phyloP scores from a whole-genome alignment of 2,329 filamentous ascomycete species.

The Epichloe uncinata region DNA sequence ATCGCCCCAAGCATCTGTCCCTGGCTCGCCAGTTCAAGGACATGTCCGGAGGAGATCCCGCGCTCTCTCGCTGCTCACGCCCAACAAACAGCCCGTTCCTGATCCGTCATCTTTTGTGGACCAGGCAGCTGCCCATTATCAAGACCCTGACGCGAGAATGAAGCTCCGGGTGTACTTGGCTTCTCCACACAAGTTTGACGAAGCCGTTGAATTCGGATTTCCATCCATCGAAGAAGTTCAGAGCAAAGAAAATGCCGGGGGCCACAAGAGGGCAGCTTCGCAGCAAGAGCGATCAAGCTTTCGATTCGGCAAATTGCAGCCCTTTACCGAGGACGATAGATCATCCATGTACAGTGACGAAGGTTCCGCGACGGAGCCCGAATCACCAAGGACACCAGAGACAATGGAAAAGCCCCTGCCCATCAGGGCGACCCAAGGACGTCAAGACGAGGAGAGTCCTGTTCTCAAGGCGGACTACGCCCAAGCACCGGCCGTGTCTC shows the following conservation, averaged over 20 bases:
- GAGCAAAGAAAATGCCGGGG: conserved; percentile 16
- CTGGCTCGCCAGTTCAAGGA: conserved; percentile 11
- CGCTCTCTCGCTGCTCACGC: conserved; percentile 39
- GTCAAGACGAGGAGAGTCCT: conserved; percentile 13
- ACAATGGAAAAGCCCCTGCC: conserved; percentile 27
- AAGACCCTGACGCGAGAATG: conserved; percentile 75
- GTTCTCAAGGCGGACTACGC: conserved; percentile 28
- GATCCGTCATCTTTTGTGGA: conserved; percentile 36
- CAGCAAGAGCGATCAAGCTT: conserved; percentile 17
- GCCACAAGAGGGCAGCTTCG: conserved; percentile 11
- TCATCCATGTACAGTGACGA: conserved; percentile 43
- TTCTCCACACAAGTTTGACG: conserved; percentile 89
- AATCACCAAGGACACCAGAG: conserved; percentile 45
- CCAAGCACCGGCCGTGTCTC: conserved; percentile 40
- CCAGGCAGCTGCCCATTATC: conserved; percentile 66
- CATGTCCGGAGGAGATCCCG: conserved; percentile 39
- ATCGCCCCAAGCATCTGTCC: conserved; percentile 10
- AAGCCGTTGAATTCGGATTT: conserved; percentile 88
- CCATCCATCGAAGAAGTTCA: conserved; percentile 44
- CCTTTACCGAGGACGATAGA: conserved; percentile 45
- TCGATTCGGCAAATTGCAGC: conserved; percentile 38
- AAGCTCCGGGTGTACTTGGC: conserved; percentile 83
- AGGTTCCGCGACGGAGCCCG: conserved; percentile 40
- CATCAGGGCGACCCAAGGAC: conserved; percentile 14
- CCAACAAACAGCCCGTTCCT: conserved; percentile 25